Conservation (phyloP, 202 grass and related monocot species). For the Setaria viridis region DNA sequence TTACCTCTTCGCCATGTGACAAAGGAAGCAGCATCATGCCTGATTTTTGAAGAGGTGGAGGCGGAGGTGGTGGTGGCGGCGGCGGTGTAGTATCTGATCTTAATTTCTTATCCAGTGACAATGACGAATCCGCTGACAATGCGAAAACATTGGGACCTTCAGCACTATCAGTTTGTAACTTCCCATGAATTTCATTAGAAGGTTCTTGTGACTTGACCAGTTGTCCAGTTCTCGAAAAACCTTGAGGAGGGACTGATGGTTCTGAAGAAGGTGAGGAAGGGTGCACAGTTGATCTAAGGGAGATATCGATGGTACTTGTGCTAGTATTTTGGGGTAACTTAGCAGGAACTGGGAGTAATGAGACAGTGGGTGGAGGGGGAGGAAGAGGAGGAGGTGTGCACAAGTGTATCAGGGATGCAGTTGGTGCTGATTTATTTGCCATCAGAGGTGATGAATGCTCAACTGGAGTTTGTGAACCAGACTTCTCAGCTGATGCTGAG, state of each 20-base stretch:
- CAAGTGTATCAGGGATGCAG: slow-evolving; percentile 34
- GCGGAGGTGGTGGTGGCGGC: background rate
- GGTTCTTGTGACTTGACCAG: slow-evolving; percentile 38
- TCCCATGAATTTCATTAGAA: slow-evolving; percentile 19
- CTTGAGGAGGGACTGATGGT: slow-evolving; percentile 40
- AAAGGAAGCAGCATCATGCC: slow-evolving; percentile 32
- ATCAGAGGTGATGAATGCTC: slow-evolving; percentile 36
- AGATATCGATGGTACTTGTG: slow-evolving; percentile 42
- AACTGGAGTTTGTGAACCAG: slow-evolving; percentile 49
- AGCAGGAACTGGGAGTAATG: slow-evolving; percentile 51
- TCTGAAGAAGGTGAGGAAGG: slow-evolving; percentile 44
- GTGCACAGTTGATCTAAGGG: slow-evolving; percentile 49
- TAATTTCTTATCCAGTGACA: slow-evolving; percentile 36
- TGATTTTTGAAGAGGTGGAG: slow-evolving; percentile 30
- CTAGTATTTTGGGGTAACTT: slow-evolving; percentile 39
- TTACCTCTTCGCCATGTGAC: slow-evolving; percentile 37
- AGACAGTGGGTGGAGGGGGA: slow-evolving; percentile 53
- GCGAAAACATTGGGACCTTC: background rate
- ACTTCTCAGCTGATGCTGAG: slow-evolving; percentile 7
- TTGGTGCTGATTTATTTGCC: slow-evolving; percentile 46
- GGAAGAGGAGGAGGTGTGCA: slow-evolving; percentile 49
- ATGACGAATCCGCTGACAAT: slow-evolving; percentile 24
- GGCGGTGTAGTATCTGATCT: slow-evolving; percentile 42
- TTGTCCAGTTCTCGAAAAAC: slow-evolving; percentile 18
- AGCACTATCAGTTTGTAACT: slow-evolving; percentile 41